Percentiles rank a stretch among this genome's conserved stretches.
These are phyloP conservation scores for Dendrobium chrysotoxum DNA, from an alignment of 106 monocot species.

Conservation along the genomic window DNA sequence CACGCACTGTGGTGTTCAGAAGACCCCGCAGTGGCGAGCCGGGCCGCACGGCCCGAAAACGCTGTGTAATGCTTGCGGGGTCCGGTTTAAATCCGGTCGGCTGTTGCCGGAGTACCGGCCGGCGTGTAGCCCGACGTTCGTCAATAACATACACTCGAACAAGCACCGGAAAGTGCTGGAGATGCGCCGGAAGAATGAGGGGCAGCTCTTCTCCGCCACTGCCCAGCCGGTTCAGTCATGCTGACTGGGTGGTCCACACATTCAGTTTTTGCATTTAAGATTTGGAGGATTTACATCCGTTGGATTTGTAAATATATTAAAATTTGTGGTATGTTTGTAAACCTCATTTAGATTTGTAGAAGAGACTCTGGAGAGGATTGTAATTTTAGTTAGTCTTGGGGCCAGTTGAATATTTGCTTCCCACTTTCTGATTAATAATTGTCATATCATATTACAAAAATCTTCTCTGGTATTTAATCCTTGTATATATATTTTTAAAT, in stretches of 20 bases:
- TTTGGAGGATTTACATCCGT: too few species aligned
- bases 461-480: too few species aligned
- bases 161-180: constrained; percentile 26
- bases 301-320: too few species aligned
- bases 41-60: constrained; percentile 80
- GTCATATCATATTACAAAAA: too few species aligned
- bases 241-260: not conserved
- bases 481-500: too few species aligned
- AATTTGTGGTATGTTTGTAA: too few species aligned
- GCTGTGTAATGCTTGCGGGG: constrained; percentile 91
- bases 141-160: constrained; percentile 32
- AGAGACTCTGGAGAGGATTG: too few species aligned
- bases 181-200: constrained; percentile 21
- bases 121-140: constrained; percentile 26
- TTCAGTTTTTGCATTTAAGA: too few species aligned
- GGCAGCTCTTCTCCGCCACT: not conserved
- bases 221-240: constrained; percentile 1
- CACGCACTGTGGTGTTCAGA: constrained; percentile 82
- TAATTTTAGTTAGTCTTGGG: too few species aligned
- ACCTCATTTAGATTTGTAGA: too few species aligned
- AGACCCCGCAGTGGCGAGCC: constrained; percentile 90
- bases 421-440: too few species aligned
- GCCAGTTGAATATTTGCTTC: too few species aligned
- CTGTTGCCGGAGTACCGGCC: constrained; percentile 76
- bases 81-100: constrained; percentile 82